These are phyloP conservation scores for Peronospora tabacina DNA, from an alignment of 352 stramenopile species.

Conservation along the genomic window DNA sequence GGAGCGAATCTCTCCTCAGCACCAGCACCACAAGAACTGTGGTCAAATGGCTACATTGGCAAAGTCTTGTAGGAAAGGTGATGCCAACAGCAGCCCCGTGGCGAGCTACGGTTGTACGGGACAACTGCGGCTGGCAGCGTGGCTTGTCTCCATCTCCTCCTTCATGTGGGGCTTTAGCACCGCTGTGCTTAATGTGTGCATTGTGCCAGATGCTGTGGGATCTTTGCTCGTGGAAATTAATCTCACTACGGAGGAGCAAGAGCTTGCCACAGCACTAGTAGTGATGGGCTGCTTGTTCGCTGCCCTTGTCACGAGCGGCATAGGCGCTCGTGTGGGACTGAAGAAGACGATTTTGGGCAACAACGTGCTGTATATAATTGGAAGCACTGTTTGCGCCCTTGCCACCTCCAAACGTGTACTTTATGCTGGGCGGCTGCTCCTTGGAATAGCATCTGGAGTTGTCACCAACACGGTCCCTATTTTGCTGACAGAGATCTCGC, in stretches of 20 bases:
- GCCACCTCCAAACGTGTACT: constrained; percentile 51
- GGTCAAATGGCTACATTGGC: neutral
- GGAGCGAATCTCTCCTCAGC: constrained; percentile 11
- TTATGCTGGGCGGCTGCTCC: constrained; percentile 51
- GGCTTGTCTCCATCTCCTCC: constrained; percentile 62
- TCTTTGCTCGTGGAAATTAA: constrained; percentile 72
- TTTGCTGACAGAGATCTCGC: constrained; percentile 78
- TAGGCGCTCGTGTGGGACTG: constrained; percentile 50
- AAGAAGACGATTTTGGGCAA: constrained; percentile 64
- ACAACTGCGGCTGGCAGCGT: constrained; percentile 44
- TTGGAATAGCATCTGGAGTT: constrained; percentile 63
- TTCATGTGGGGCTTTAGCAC: constrained; percentile 75
- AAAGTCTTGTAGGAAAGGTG: neutral
- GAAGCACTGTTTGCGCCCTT: constrained; percentile 45
- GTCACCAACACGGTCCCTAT: constrained; percentile 81
- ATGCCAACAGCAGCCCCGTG: constrained; percentile 2
- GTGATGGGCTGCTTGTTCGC: constrained; percentile 64
- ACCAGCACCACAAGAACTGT: constrained; percentile 16
- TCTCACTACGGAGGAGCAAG: constrained; percentile 59
- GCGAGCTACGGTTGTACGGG: constrained; percentile 18
- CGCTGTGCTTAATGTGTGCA: constrained; percentile 71
- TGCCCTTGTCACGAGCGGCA: constrained; percentile 41
- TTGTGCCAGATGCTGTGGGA: constrained; percentile 57
- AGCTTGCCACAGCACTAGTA: constrained; percentile 66
- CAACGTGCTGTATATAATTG: constrained; percentile 65